phyloP scores from a whole-genome alignment of 139 green algal genomes.

The Helicosporidium sp. region DNA sequence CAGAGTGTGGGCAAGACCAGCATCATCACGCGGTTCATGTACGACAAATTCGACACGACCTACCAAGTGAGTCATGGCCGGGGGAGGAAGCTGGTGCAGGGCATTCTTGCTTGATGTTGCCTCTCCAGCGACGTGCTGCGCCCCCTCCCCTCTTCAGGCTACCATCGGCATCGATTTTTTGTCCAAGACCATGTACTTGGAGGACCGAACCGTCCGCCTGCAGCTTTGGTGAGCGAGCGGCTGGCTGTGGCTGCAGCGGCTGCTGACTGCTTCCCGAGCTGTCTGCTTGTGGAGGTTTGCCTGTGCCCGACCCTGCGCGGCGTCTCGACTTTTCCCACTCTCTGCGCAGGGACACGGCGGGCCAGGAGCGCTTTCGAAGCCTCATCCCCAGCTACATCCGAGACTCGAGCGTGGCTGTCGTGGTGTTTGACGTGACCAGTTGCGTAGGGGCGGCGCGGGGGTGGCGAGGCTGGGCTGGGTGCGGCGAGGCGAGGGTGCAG shows the following conservation, averaged over 20 bases:
- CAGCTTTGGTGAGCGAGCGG: conserved; percentile 73
- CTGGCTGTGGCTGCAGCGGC: not conserved
- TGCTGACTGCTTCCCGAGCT: no score
- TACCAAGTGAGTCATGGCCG: conserved; percentile 59
- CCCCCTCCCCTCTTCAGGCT: no score
- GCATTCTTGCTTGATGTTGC: no score
- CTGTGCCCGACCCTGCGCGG: not conserved
- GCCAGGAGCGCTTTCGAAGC: conserved; percentile 89
- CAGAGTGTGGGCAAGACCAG: conserved; percentile 86
- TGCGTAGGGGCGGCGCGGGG: not conserved
- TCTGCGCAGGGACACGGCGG: conserved; percentile 86
- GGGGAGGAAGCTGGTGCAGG: no score
- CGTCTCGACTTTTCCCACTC: not conserved
- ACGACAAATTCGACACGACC: conserved; percentile 99
- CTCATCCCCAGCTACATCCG: conserved; percentile 96
- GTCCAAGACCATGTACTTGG: conserved; percentile 98
- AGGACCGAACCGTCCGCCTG: conserved; percentile 90
- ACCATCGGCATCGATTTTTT: conserved; percentile 99
- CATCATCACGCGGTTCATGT: conserved; percentile 99
- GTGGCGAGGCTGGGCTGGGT: not conserved
- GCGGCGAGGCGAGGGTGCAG: not conserved
- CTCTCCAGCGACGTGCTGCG: no score
- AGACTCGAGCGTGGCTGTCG: conserved; percentile 88
- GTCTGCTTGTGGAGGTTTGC: not conserved
- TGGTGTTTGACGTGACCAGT: conserved; percentile 98